Evolutionary conservation across 352 stramenopile species (phyloP).

Genomic region (Aphanomyces stellatus): DNA sequence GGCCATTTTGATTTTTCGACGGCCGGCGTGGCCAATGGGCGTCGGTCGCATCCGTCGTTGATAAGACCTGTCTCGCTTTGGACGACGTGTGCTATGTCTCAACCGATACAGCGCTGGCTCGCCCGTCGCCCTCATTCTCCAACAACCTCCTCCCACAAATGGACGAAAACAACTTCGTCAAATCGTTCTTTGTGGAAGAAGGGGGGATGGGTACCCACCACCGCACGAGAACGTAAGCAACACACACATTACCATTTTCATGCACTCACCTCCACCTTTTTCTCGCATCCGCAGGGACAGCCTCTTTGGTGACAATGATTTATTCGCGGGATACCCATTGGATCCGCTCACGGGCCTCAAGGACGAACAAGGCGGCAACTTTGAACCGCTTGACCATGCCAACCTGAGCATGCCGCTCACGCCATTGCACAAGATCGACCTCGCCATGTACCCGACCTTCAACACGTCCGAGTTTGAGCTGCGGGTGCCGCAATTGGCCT

Average conservation of each 20-base stretch:
- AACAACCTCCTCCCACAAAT: not conserved
- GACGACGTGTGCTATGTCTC: not conserved
- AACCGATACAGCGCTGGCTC: not conserved
- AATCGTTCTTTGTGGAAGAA: slow-evolving; percentile 17
- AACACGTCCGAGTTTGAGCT: slow-evolving; percentile 10
- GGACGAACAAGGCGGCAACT: not conserved
- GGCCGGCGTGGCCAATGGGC: too few species aligned
- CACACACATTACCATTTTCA: too few species aligned
- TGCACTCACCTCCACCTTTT: not conserved
- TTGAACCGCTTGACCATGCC: slow-evolving; percentile 13
- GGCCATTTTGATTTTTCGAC: too few species aligned
- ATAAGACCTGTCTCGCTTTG: too few species aligned
- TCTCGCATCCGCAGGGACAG: not conserved
- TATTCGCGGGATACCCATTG: slow-evolving; percentile 5
- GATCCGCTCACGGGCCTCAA: slow-evolving; percentile 5
- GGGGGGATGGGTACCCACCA: not conserved
- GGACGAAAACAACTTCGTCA: slow-evolving; percentile 20
- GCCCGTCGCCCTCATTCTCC: not conserved
- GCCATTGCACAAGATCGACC: slow-evolving; percentile 10
- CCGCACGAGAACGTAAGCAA: not conserved
- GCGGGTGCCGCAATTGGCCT: slow-evolving; percentile 6
- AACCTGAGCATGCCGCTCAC: not conserved
- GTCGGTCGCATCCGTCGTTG: too few species aligned
- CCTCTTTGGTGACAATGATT: slow-evolving; percentile 1
- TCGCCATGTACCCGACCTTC: not conserved